A percentile compares a stretch with the other conserved stretches of the same genome.
phyloP scores from a whole-genome alignment of 176 grass and related monocot genomes.

The Avena sativa region DNA sequence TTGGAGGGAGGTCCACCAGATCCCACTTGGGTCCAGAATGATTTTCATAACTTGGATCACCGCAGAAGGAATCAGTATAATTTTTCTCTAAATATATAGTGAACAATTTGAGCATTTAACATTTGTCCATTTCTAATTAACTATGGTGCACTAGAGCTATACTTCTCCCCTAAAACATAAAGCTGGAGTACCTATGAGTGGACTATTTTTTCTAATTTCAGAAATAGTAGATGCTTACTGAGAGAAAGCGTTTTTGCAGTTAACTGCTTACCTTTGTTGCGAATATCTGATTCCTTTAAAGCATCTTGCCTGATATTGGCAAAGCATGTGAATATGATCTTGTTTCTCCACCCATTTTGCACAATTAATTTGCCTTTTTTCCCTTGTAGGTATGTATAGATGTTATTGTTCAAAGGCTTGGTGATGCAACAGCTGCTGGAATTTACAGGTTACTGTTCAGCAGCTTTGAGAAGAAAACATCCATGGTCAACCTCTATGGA shows the following conservation, averaged over 20 bases:
- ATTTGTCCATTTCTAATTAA: slow-evolving; percentile 36
- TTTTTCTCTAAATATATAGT: neutral
- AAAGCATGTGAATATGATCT: neutral
- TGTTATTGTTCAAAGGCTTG: slow-evolving; percentile 92
- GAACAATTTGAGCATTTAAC: neutral
- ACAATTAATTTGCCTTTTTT: neutral
- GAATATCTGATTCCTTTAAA: slow-evolving; percentile 29
- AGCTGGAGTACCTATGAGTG: neutral
- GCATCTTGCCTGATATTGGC: neutral
- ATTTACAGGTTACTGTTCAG: slow-evolving; percentile 76
- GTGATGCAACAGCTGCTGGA: slow-evolving; percentile 89
- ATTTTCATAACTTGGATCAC: slow-evolving; percentile 35
- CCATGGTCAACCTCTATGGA: slow-evolving; percentile 77
- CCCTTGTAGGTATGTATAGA: slow-evolving; percentile 86
- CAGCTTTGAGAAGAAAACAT: slow-evolving; percentile 65
- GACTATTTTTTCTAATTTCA: slow-evolving; percentile 27
- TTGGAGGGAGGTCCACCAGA: neutral
- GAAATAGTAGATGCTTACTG: neutral
- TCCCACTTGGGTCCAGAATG: slow-evolving; percentile 17
- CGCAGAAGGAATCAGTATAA: neutral
- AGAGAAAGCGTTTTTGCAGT: neutral
- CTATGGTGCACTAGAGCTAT: neutral
- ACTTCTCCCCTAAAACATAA: slow-evolving; percentile 13
- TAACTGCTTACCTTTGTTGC: neutral
- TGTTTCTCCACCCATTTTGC: slow-evolving; percentile 1